Conservation (phyloP, 345 rosid species). For the Lepidium africanum region DNA sequence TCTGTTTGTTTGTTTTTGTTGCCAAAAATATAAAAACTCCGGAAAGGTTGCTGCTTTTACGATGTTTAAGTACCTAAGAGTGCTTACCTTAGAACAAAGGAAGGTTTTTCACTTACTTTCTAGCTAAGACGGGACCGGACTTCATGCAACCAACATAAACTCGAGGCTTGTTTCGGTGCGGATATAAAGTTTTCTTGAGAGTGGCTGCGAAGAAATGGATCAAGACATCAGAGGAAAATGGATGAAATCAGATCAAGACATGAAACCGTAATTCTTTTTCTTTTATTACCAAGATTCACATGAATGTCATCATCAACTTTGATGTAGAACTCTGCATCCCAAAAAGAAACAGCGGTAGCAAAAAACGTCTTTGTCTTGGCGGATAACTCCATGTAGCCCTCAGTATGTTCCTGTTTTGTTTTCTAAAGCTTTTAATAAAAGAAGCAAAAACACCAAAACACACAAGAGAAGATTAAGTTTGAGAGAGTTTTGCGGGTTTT, state of each 20-base stretch:
- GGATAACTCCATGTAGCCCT: constrained; percentile 75
- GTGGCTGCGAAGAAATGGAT: constrained; percentile 36
- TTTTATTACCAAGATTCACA: constrained; percentile 64
- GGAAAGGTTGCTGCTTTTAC: background rate
- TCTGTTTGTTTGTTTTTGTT: constrained; percentile 23
- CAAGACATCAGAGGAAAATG: background rate
- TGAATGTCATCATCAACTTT: constrained; percentile 98
- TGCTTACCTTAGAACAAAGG: background rate
- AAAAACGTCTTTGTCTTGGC: constrained; percentile 83
- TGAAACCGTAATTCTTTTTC: background rate
- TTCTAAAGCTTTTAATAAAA: background rate
- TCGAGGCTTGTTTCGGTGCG: constrained; percentile 44
- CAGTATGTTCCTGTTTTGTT: constrained; percentile 59
- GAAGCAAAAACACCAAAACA: background rate
- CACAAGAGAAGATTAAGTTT: background rate
- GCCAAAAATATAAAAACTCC: background rate
- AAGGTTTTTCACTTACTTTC: constrained; percentile 40
- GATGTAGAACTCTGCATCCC: constrained; percentile 89
- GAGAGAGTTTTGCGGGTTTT: background rate
- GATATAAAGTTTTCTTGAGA: constrained; percentile 46
- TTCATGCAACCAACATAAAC: constrained; percentile 93
- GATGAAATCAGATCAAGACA: background rate
- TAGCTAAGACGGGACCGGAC: constrained; percentile 85
- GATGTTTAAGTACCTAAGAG: background rate
- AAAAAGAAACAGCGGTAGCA: constrained; percentile 62